phyloP scores from a whole-genome alignment of 2,329 filamentous ascomycete species.

The Periconia digitata region DNA sequence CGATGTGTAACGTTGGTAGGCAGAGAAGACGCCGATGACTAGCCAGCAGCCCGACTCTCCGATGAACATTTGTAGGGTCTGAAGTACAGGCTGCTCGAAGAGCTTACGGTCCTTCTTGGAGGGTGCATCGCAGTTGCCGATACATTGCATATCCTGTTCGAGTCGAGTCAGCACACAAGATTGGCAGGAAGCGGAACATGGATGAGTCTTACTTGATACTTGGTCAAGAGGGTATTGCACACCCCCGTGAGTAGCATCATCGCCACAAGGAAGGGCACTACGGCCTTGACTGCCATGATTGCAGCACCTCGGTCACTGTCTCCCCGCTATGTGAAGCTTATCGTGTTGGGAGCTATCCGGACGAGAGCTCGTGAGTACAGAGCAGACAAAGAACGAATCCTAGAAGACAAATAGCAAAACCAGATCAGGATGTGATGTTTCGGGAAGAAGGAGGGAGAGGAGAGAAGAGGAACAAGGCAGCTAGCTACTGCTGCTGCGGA shows the following conservation, averaged over 20 bases:
- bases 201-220: slow-evolving; percentile 72
- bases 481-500: slow-evolving; percentile 17
- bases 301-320: slow-evolving; percentile 4
- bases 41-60: slow-evolving; percentile 97
- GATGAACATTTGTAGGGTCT: slow-evolving; percentile 97
- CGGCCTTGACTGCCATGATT: slow-evolving; percentile 68
- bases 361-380: neutral
- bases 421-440: slow-evolving; percentile 3
- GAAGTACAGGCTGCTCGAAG: slow-evolving; percentile 94
- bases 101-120: slow-evolving; percentile 66
- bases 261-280: slow-evolving; percentile 82
- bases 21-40: slow-evolving; percentile 70
- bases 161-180: slow-evolving; percentile 18
- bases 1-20: slow-evolving; percentile 63
- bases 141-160: slow-evolving; percentile 88
- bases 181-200: neutral
- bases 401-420: neutral
- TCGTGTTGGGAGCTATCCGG: slow-evolving; percentile 6
- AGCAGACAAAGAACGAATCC: slow-evolving; percentile 15
- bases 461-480: slow-evolving; percentile 10
- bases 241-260: slow-evolving; percentile 98
- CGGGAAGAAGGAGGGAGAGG: slow-evolving; percentile 1
- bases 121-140: slow-evolving; percentile 78
- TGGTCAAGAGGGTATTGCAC: slow-evolving; percentile 95
- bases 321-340: slow-evolving; percentile 7